Evolutionary conservation across 352 stramenopile genomes (phyloP).

Genomic region (Plasmopara halstedii): DNA sequence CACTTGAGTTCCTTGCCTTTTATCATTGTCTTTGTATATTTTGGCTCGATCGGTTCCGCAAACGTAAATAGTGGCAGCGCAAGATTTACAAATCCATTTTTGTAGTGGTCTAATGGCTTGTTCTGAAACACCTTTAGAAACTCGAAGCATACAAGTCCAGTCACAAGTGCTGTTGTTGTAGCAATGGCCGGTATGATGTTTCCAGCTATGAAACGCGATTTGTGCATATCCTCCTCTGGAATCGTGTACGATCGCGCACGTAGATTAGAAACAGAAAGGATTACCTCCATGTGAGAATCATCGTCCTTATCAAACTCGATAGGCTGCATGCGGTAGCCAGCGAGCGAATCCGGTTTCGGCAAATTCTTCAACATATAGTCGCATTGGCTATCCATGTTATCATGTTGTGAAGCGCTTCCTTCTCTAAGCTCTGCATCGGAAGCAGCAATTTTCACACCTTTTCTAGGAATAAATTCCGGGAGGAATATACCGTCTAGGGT

Average conservation of each 20-base stretch:
- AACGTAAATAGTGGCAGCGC: conserved; percentile 97
- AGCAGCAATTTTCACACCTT: conserved; percentile 97
- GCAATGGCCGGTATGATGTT: conserved; percentile 99
- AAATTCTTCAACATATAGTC: conserved; percentile 77
- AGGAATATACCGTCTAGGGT: conserved; percentile 86
- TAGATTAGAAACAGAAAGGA: conserved; percentile 96
- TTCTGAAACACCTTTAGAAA: conserved; percentile 93
- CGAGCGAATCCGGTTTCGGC: conserved; percentile 71
- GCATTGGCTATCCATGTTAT: conserved; percentile 71
- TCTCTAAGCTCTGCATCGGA: conserved; percentile 97
- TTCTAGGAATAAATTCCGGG: conserved; percentile 88
- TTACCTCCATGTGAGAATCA: conserved; percentile 97
- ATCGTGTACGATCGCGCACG: conserved; percentile 98
- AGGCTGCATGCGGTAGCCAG: conserved; percentile 86
- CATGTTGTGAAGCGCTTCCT: conserved; percentile 22
- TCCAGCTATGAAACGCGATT: conserved; percentile 98
- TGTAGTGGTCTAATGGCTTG: conserved; percentile 93
- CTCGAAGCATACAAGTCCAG: conserved; percentile 97
- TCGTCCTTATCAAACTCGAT: conserved; percentile 99
- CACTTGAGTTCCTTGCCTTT: conserved; percentile 95
- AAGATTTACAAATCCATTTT: conserved; percentile 98
- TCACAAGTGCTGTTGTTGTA: conserved; percentile 98
- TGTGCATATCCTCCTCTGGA: conserved; percentile 95
- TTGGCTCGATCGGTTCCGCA: conserved; percentile 92
- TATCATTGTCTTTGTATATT: conserved; percentile 88